Percentiles rank a stretch among this genome's conserved stretches.
Conservation (phyloP, 495 filamentous ascomycete species). For the Trypethelium eluteriae region DNA sequence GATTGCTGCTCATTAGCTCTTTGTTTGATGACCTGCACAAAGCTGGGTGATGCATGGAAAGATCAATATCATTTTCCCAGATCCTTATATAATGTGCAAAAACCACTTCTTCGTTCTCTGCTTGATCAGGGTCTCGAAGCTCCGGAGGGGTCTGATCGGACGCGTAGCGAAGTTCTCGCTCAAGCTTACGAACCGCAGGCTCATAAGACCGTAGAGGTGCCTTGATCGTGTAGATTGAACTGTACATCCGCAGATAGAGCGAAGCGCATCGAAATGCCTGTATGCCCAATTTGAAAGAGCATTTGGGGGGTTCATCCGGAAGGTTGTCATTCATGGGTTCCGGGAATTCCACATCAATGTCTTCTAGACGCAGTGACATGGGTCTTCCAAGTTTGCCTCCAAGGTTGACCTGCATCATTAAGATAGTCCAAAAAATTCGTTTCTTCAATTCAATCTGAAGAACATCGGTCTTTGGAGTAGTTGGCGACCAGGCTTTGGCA, state of each 20-base stretch:
- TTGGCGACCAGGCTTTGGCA: slow-evolving; percentile 52
- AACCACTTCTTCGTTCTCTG: slow-evolving; percentile 45
- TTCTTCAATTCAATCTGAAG: slow-evolving; percentile 60
- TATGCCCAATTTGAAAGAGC: slow-evolving; percentile 57
- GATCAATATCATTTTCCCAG: slow-evolving; percentile 42
- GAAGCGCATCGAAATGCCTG: slow-evolving; percentile 51
- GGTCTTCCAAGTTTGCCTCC: slow-evolving; percentile 68
- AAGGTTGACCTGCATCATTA: slow-evolving; percentile 54
- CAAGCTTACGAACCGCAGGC: slow-evolving; percentile 52
- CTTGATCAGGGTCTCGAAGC: slow-evolving; percentile 39
- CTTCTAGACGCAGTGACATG: slow-evolving; percentile 60
- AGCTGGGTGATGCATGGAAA: slow-evolving; percentile 63
- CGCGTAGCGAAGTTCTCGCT: slow-evolving; percentile 51
- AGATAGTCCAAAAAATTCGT: slow-evolving; percentile 64
- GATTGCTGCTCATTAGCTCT: slow-evolving; percentile 55
- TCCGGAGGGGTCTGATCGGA: slow-evolving; percentile 50
- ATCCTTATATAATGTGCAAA: slow-evolving; percentile 43
- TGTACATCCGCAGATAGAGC: slow-evolving; percentile 62
- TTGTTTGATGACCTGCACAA: slow-evolving; percentile 54
- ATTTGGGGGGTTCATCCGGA: slow-evolving; percentile 48
- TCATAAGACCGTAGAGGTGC: slow-evolving; percentile 51
- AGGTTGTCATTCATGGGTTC: slow-evolving; percentile 60
- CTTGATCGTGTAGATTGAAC: slow-evolving; percentile 59
- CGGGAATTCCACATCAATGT: slow-evolving; percentile 70
- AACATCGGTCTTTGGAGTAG: slow-evolving; percentile 41